phyloP scores from a whole-genome alignment of 2,329 filamentous ascomycete genomes.

The Verticillium albo-atrum region DNA sequence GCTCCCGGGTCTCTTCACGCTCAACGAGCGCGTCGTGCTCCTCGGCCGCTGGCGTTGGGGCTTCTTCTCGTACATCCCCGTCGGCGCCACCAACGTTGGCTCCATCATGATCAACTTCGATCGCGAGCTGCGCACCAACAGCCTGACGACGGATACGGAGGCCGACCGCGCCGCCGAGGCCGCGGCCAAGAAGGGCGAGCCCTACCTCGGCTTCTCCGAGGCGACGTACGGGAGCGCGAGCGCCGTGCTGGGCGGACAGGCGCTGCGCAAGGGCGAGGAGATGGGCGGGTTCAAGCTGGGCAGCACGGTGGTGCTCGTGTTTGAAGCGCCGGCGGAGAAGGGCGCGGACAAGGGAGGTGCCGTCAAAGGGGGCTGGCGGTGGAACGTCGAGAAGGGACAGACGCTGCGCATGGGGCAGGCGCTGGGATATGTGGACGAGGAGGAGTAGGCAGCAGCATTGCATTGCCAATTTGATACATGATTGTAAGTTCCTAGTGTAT shows the following conservation, averaged over 20 bases:
- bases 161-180: conserved; percentile 82
- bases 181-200: conserved; percentile 70
- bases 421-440: conserved; percentile 67
- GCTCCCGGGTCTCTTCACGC: conserved; percentile 87
- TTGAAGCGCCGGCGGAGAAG: conserved; percentile 68
- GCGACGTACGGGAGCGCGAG: conserved; percentile 82
- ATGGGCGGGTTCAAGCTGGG: conserved; percentile 98
- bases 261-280: conserved; percentile 82
- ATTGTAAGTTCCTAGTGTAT: background rate
- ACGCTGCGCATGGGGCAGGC: conserved; percentile 85
- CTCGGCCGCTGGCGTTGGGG: conserved; percentile 94
- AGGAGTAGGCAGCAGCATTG: too few species aligned
- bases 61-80: conserved; percentile 94
- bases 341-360: conserved; percentile 32
- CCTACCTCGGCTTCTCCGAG: conserved; percentile 87
- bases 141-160: conserved; percentile 83
- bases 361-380: conserved; percentile 71
- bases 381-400: conserved; percentile 83
- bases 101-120: conserved; percentile 98
- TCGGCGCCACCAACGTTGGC: conserved; percentile 95
- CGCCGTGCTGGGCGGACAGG: conserved; percentile 73
- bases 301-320: conserved; percentile 91
- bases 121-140: conserved; percentile 87
- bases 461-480: background rate
- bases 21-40: conserved; percentile 93